Base-by-base conservation (phyloP, 805 yeast species). In the Yarrowia hollandica region DNA sequence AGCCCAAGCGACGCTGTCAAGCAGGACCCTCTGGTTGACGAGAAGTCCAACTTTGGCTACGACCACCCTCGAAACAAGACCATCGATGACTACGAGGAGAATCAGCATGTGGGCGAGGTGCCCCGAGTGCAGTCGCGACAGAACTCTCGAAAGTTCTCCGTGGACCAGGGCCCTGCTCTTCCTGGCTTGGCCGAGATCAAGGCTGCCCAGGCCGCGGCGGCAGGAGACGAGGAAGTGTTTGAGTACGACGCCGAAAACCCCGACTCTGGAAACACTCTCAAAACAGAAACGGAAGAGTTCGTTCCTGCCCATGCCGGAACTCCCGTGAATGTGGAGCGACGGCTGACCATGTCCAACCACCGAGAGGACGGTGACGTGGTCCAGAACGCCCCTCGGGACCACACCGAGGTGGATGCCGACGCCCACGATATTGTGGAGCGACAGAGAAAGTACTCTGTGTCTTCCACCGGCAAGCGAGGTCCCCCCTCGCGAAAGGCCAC, bases 161-260 rank as follows among this genome's bases (percentile, higher is more conserved):
- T 52, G n/a, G 58, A 52, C 58, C 42, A 52, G 21, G 58, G 58
- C 5, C 44, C 58, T 19, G 0, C 44, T 6, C 33, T 52, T 15
- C 58, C 58, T 12, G 55, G 55, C 10, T 39, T 48, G 3, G 38
- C 55, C 14, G 58, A 52, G 19, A 34, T 52, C 26, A 52, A 52
- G 44, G 55, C 55, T 5, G 61, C 61, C 23, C 21, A 58, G 30
- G 61, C 28, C 11, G 54, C 39, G 14, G 64, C 55, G n/a, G 68
- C 63, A 25, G 72, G 63, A 31, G 72, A 68, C 50, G 48, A 60
- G 21, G 63, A 64, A 5, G 67, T 71, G 8, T 70, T 69, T 14
- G 71, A 69, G 60, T 67, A 72, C 10, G 71, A 71, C 61, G 73
- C 68, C 60, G 64, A 66, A 22, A 67, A 63, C 42, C 67, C 67